A percentile compares a stretch with the other conserved stretches of the same genome.
These are phyloP conservation scores for Lentinula aciculospora DNA, from an alignment of 768 basidiomycete species.

Conservation along the genomic window DNA sequence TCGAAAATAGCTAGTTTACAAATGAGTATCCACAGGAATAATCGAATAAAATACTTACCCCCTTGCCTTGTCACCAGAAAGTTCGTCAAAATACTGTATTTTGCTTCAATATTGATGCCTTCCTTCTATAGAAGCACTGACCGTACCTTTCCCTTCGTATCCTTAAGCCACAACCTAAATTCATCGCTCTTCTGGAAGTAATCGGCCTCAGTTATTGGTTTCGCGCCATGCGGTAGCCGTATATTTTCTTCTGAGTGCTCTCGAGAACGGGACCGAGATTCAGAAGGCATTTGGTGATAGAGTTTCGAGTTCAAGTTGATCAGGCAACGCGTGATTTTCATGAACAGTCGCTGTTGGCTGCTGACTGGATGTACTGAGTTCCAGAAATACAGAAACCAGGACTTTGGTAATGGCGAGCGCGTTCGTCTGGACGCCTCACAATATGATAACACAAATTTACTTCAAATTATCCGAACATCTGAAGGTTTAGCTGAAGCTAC, in stretches of 20 bases:
- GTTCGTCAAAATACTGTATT: slow-evolving; percentile 76
- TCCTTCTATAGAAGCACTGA: not conserved
- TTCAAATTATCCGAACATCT: no score
- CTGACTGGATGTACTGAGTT: no score
- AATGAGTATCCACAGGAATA: slow-evolving; percentile 23
- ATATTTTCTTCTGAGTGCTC: slow-evolving; percentile 14
- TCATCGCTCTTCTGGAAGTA: slow-evolving; percentile 88
- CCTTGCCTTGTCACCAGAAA: slow-evolving; percentile 77
- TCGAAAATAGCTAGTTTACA: slow-evolving; percentile 68
- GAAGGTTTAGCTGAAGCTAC: no score
- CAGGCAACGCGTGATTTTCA: not conserved
- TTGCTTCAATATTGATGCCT: not conserved
- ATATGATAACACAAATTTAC: no score
- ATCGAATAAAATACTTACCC: slow-evolving; percentile 38
- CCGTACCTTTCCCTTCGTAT: slow-evolving; percentile 2
- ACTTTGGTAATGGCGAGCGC: no score
- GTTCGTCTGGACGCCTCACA: no score
- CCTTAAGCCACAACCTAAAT: slow-evolving; percentile 58
- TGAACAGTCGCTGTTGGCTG: not conserved
- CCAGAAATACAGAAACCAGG: no score
- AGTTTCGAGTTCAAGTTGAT: not conserved
- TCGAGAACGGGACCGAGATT: slow-evolving; percentile 42
- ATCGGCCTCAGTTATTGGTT: slow-evolving; percentile 74
- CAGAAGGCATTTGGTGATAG: slow-evolving; percentile 12
- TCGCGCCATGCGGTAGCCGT: slow-evolving; percentile 48